phyloP scores from a whole-genome alignment of 1,139 yeast genomes.

The Lodderomyces parapsilosis region DNA sequence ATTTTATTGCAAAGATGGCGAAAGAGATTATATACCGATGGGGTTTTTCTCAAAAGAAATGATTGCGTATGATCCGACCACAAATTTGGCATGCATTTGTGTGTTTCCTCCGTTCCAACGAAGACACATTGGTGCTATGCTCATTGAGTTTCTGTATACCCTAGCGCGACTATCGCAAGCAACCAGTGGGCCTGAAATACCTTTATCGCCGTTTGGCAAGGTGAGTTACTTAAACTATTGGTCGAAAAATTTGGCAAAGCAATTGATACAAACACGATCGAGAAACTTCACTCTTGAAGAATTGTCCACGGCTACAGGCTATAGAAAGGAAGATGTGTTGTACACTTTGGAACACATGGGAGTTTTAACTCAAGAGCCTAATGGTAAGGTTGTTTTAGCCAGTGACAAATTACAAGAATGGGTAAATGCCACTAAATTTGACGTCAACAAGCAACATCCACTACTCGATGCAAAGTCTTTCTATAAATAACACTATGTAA shows the following conservation, averaged over 20 bases:
- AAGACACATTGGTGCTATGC: conserved; percentile 68
- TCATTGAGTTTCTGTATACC: conserved; percentile 81
- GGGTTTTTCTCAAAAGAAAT: conserved; percentile 92
- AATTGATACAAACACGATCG: conserved; percentile 12
- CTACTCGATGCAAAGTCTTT: conserved; percentile 31
- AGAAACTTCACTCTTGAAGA: conserved; percentile 45
- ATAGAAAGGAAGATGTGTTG: conserved; percentile 67
- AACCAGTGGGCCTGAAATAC: conserved; percentile 88
- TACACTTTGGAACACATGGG: conserved; percentile 63
- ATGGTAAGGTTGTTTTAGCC: conserved; percentile 16
- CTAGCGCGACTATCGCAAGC: conserved; percentile 50
- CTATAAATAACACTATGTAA: conserved; percentile 4
- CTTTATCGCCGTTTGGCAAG: conserved; percentile 79
- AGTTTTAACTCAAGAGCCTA: conserved; percentile 33
- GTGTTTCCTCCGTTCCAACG: conserved; percentile 92
- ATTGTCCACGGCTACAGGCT: conserved; percentile 62
- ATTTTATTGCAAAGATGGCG: conserved; percentile 49
- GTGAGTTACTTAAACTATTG: conserved; percentile 75
- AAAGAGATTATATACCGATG: conserved; percentile 52
- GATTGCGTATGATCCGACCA: conserved; percentile 76
- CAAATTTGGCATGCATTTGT: conserved; percentile 84
- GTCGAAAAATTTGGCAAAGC: conserved; percentile 46
- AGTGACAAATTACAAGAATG: conserved; percentile 27
- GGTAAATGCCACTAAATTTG: conserved; percentile 27
- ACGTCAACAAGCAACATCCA: conserved; percentile 22